Evolutionary conservation across 2,329 filamentous ascomycete species (phyloP).

Genomic region (Aspergillus fumigatus): DNA sequence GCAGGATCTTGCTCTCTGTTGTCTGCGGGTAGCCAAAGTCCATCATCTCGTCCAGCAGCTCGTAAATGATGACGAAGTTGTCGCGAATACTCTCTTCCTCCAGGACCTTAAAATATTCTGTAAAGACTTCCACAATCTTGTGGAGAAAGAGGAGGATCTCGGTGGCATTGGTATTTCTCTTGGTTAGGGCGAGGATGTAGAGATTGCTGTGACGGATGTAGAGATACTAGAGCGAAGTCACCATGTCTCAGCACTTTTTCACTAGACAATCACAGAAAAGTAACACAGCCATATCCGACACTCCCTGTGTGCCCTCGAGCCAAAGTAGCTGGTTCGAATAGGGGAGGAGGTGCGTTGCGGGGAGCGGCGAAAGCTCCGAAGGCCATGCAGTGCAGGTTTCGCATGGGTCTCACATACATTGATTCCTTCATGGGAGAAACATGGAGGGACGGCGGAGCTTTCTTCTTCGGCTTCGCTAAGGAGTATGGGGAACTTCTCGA

Average conservation of each 20-base stretch:
- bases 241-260: conserved; percentile 11
- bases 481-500: conserved; percentile 94
- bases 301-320: not conserved
- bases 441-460: conserved; percentile 92
- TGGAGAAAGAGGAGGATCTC: conserved; percentile 98
- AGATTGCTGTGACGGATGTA: conserved; percentile 99
- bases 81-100: conserved; percentile 98
- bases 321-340: conserved; percentile 15
- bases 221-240: conserved; percentile 63
- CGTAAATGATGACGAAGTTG: conserved; percentile 99
- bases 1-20: conserved; percentile 95
- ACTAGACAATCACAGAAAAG: conserved; percentile 10
- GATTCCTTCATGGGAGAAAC: conserved; percentile 97
- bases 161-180: conserved; percentile 97
- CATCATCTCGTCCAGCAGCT: conserved; percentile 99
- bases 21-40: conserved; percentile 99
- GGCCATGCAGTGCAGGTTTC: conserved; percentile 1
- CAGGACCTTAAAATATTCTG: conserved; percentile 98
- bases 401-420: conserved; percentile 60
- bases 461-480: conserved; percentile 99
- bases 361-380: conserved; percentile 6
- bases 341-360: conserved; percentile 6
- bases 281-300: not conserved
- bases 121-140: conserved; percentile 97
- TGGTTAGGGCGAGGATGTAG: conserved; percentile 94